phyloP scores from a whole-genome alignment of 805 yeast genomes.

The Ogataea wickerhamii region DNA sequence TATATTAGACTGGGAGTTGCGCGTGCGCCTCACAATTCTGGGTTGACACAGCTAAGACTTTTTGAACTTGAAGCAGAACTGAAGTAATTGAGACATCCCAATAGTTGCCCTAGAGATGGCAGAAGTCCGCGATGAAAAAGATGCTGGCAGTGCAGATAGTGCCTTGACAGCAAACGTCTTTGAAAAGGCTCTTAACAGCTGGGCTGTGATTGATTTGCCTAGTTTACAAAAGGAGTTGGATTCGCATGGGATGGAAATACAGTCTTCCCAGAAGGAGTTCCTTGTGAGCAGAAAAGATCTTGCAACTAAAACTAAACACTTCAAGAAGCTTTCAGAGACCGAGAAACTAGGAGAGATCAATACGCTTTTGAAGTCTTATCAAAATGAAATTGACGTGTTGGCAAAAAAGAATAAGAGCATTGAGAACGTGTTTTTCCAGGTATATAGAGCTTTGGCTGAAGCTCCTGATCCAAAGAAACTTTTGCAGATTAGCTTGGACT shows the following conservation, averaged over 20 bases:
- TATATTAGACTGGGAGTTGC: too few species aligned
- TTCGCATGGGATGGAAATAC: constrained; percentile 66
- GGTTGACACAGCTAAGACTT: too few species aligned
- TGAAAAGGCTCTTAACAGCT: constrained; percentile 61
- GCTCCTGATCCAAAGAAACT: constrained; percentile 92
- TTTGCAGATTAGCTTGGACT: constrained; percentile 64
- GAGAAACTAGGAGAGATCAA: constrained; percentile 66
- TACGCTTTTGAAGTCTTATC: constrained; percentile 70
- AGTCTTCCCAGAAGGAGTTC: constrained; percentile 65
- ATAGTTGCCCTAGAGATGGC: not conserved
- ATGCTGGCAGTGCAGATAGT: constrained; percentile 7
- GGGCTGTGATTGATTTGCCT: constrained; percentile 74
- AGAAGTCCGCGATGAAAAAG: constrained; percentile 4
- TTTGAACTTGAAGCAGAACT: too few species aligned
- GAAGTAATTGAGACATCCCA: too few species aligned
- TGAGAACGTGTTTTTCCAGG: constrained; percentile 68
- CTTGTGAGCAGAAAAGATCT: constrained; percentile 68
- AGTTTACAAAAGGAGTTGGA: constrained; percentile 70
- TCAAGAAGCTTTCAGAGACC: constrained; percentile 65
- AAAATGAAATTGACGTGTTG: constrained; percentile 79
- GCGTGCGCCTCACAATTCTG: too few species aligned
- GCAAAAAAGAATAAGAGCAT: constrained; percentile 73
- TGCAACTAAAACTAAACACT: constrained; percentile 82
- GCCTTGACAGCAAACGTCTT: constrained; percentile 25
- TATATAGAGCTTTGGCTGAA: constrained; percentile 75